Percentiles rank a stretch among this genome's conserved stretches.
Evolutionary conservation across 2,329 filamentous ascomycete species (phyloP).

Genomic region (Colletotrichum sp.): DNA sequence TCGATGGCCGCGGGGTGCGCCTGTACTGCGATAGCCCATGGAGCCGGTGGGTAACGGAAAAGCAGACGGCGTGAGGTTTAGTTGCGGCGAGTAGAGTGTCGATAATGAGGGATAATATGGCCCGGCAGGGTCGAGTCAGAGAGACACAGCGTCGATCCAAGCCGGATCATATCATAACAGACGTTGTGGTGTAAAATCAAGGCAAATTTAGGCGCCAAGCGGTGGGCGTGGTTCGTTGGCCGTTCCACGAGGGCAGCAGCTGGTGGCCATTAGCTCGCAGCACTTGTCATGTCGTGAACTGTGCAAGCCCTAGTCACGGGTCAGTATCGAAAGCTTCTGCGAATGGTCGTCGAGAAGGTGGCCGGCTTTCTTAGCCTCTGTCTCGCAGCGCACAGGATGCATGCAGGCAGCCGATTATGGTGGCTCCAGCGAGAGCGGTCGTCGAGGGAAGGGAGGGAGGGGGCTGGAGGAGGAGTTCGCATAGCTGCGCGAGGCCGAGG

Average conservation of each 20-base stretch:
- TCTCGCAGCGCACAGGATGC: not conserved
- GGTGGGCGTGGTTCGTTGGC: not conserved
- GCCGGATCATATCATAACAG: not conserved
- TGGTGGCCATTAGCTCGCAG: constrained; percentile 5
- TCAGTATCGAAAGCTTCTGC: not conserved
- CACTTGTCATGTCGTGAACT: constrained; percentile 14
- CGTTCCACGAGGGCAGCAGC: constrained; percentile 4
- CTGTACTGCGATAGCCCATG: not conserved
- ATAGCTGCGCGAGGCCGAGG: not conserved
- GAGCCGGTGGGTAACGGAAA: not conserved
- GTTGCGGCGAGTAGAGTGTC: not conserved
- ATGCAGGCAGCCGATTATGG: constrained; percentile 4
- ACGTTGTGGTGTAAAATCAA: not conserved
- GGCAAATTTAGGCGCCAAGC: not conserved
- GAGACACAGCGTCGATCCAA: not conserved
- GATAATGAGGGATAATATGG: not conserved
- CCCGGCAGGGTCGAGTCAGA: not conserved
- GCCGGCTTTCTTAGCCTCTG: not conserved
- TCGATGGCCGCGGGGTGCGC: constrained; percentile 4
- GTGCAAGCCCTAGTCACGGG: constrained; percentile 2
- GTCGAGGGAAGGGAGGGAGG: not conserved
- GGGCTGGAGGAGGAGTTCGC: not conserved
- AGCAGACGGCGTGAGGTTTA: not conserved
- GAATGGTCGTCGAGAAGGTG: not conserved
- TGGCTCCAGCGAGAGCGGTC: not conserved